A percentile compares a stretch with the other conserved stretches of the same genome.
phyloP scores from a whole-genome alignment of 495 filamentous ascomycete species.

The Cetradonia linearis region DNA sequence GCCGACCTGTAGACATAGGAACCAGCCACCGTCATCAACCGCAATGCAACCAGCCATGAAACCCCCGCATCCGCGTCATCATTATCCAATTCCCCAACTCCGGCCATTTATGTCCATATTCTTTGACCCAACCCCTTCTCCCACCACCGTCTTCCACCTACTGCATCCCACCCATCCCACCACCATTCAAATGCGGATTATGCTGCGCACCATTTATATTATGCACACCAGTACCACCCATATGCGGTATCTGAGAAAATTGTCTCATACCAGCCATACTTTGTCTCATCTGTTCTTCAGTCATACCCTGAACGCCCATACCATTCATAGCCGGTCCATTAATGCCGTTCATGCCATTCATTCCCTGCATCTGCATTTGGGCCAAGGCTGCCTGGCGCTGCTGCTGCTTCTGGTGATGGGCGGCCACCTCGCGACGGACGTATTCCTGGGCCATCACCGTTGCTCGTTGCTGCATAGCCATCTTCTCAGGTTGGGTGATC shows the following conservation, averaged over 20 bases:
- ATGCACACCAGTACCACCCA: conserved; percentile 8
- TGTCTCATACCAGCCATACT: conserved; percentile 11
- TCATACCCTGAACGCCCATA: conserved; percentile 25
- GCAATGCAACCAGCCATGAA: neutral
- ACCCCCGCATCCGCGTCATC: neutral
- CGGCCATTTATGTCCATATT: neutral
- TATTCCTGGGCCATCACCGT: neutral
- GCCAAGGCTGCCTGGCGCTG: conserved; percentile 27
- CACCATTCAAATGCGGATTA: conserved; percentile 15
- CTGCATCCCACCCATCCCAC: conserved; percentile 12
- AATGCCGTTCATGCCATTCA: conserved; percentile 14
- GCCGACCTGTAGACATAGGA: neutral
- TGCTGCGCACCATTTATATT: conserved; percentile 8
- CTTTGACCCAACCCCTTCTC: neutral
- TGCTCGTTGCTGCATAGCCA: neutral
- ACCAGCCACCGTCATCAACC: neutral
- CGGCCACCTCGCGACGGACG: neutral
- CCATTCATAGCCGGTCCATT: conserved; percentile 1
- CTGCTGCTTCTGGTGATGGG: conserved; percentile 20
- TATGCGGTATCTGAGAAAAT: conserved; percentile 11
- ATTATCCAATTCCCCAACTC: conserved; percentile 4
- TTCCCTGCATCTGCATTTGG: conserved; percentile 22
- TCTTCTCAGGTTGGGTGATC: neutral
- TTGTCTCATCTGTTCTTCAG: conserved; percentile 12
- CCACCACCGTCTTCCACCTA: neutral